Conservation (phyloP, 2,329 filamentous ascomycete species). For the Neonectria magnoliae region DNA sequence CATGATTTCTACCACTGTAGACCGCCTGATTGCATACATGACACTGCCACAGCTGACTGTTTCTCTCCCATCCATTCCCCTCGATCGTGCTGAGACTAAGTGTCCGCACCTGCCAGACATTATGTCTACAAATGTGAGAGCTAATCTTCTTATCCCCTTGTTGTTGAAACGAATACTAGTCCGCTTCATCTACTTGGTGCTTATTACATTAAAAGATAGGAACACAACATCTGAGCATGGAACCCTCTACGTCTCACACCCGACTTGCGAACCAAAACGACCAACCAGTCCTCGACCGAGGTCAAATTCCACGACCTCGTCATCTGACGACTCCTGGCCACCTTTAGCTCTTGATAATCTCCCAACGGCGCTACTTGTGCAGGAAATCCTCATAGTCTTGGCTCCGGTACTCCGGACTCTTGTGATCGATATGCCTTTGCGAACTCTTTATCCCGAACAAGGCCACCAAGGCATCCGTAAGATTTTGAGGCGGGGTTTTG, state of each 20-base stretch:
- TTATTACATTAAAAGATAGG: not conserved
- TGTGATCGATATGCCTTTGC: constrained; percentile 38
- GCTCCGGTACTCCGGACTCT: constrained; percentile 24
- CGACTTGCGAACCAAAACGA: not conserved
- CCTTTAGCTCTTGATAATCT: constrained; percentile 15
- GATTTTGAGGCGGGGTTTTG: constrained; percentile 28
- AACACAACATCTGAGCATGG: not conserved
- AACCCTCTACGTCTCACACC: not conserved
- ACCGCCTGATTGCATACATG: too few species aligned
- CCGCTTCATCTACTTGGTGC: not conserved
- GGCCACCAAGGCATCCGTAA: constrained; percentile 3
- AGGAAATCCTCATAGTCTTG: constrained; percentile 17
- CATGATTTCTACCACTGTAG: too few species aligned
- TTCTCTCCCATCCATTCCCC: too few species aligned
- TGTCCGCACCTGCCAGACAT: too few species aligned
- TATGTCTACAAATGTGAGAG: too few species aligned
- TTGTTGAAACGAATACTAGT: too few species aligned
- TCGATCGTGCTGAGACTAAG: too few species aligned
- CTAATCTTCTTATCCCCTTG: too few species aligned
- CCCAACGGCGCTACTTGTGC: not conserved
- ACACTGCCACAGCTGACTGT: too few species aligned
- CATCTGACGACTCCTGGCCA: not conserved
- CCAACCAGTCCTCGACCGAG: not conserved
- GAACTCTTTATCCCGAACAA: constrained; percentile 4
- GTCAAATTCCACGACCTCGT: too few species aligned